A percentile compares a stretch with the other conserved stretches of the same genome.
Evolutionary conservation across 2,329 filamentous ascomycete species (phyloP).

Genomic region (Cordyceps tenuipes): DNA sequence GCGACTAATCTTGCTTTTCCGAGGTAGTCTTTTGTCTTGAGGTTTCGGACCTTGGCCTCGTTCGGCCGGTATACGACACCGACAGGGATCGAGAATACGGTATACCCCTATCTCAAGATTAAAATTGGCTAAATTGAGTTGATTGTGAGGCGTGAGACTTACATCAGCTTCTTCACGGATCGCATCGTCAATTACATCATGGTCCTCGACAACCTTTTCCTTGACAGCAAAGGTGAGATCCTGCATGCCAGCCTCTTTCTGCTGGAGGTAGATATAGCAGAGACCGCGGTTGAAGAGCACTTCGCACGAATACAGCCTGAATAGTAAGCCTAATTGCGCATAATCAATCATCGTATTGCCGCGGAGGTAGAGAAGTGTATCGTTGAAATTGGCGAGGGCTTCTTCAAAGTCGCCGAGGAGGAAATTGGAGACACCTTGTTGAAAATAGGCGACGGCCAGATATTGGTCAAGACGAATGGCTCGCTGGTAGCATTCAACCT

Average conservation of each 20-base stretch:
- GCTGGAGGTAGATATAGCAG: slow-evolving; percentile 94
- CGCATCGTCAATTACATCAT: slow-evolving; percentile 96
- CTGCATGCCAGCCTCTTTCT: slow-evolving; percentile 82
- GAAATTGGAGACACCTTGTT: slow-evolving; percentile 97
- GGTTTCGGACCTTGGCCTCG: slow-evolving; percentile 94
- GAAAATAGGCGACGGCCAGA: slow-evolving; percentile 94
- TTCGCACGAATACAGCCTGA: slow-evolving; percentile 95
- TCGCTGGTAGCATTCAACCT: slow-evolving; percentile 94
- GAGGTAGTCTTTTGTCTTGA: slow-evolving; percentile 96
- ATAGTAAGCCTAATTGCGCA: slow-evolving; percentile 87
- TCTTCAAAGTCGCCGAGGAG: slow-evolving; percentile 95
- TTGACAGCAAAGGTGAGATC: slow-evolving; percentile 86
- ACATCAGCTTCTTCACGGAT: slow-evolving; percentile 90
- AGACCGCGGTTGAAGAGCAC: slow-evolving; percentile 95
- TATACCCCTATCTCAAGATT: slow-evolving; percentile 65
- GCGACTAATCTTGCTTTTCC: slow-evolving; percentile 93
- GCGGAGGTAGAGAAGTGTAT: slow-evolving; percentile 86
- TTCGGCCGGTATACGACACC: slow-evolving; percentile 93
- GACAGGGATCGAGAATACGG: slow-evolving; percentile 95
- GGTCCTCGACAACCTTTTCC: slow-evolving; percentile 92
- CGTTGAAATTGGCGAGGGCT: slow-evolving; percentile 96
- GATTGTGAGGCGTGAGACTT: slow-evolving; percentile 19
- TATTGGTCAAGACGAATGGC: slow-evolving; percentile 89
- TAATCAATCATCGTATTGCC: slow-evolving; percentile 98
- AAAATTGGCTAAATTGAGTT: slow-evolving; percentile 15